phyloP scores from a whole-genome alignment of 23 red algal genomes.

The Gracilaria gracilis region DNA sequence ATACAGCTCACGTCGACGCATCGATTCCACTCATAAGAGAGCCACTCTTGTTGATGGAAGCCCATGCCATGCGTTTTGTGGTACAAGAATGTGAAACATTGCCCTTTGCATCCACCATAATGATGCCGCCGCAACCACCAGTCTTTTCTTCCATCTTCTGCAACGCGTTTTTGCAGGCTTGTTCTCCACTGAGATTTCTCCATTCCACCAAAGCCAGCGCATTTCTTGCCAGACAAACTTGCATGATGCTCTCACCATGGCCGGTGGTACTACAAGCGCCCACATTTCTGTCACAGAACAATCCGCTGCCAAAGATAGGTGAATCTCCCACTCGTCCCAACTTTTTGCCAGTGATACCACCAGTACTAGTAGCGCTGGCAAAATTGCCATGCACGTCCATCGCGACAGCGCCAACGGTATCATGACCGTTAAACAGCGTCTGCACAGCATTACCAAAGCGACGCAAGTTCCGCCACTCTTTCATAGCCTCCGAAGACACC shows the following conservation, averaged over 20 bases:
- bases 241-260: constrained; percentile 95
- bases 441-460: constrained; percentile 55
- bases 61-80: constrained; percentile 95
- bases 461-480: constrained; percentile 73
- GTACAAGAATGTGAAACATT: constrained; percentile 69
- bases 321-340: constrained; percentile 94
- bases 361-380: constrained; percentile 88
- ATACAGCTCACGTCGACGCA: not conserved
- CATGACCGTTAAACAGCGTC: constrained; percentile 78
- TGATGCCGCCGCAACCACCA: constrained; percentile 90
- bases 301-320: constrained; percentile 85
- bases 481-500: constrained; percentile 44
- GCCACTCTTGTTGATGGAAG: constrained; percentile 55
- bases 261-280: constrained; percentile 86
- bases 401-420: constrained; percentile 95
- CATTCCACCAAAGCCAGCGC: constrained; percentile 57
- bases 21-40: constrained; percentile 75
- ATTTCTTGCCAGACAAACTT: constrained; percentile 49
- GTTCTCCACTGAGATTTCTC: not conserved
- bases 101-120: constrained; percentile 74
- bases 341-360: constrained; percentile 92
- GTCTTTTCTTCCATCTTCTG: constrained; percentile 75
- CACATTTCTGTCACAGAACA: constrained; percentile 66
- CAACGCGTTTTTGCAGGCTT: constrained; percentile 64
- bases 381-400: constrained; percentile 76